A percentile compares a stretch with the other conserved stretches of the same genome.
Evolutionary conservation across 2,329 filamentous ascomycete species (phyloP).

Genomic region (Diaporthe aspalathi): DNA sequence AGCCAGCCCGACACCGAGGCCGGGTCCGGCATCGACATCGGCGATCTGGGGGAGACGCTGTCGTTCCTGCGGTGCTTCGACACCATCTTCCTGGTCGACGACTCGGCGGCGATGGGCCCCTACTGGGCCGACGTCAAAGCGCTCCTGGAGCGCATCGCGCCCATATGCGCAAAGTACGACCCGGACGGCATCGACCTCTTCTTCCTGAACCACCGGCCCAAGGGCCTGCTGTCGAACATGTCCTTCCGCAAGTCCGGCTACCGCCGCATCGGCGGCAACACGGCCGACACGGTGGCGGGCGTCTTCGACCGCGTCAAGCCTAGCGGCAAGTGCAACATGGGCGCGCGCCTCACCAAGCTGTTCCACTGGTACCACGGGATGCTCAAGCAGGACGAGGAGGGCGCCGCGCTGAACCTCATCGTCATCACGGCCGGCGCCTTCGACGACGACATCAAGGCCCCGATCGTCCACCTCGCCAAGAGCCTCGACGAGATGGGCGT

Average conservation of each 20-base stretch:
- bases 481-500: constrained; percentile 41
- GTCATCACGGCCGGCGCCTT: constrained; percentile 45
- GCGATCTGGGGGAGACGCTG: constrained; percentile 39
- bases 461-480: constrained; percentile 39
- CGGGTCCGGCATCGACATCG: constrained; percentile 34
- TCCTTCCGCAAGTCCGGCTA: constrained; percentile 42
- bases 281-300: constrained; percentile 43
- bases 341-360: constrained; percentile 44
- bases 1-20: constrained; percentile 21
- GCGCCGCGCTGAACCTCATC: constrained; percentile 46
- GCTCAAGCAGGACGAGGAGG: constrained; percentile 45
- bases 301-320: constrained; percentile 45
- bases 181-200: constrained; percentile 40
- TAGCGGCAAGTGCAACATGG: constrained; percentile 46
- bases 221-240: constrained; percentile 39
- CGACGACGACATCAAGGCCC: constrained; percentile 41
- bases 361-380: constrained; percentile 46
- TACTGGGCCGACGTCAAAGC: constrained; percentile 38
- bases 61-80: constrained; percentile 40
- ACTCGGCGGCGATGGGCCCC: constrained; percentile 38
- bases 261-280: constrained; percentile 41
- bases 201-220: constrained; percentile 40
- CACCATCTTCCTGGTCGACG: constrained; percentile 40
- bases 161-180: constrained; percentile 40
- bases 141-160: constrained; percentile 39